Evolutionary conservation across 345 rosid species (phyloP).

Genomic region (Eucalyptus melliodora): DNA sequence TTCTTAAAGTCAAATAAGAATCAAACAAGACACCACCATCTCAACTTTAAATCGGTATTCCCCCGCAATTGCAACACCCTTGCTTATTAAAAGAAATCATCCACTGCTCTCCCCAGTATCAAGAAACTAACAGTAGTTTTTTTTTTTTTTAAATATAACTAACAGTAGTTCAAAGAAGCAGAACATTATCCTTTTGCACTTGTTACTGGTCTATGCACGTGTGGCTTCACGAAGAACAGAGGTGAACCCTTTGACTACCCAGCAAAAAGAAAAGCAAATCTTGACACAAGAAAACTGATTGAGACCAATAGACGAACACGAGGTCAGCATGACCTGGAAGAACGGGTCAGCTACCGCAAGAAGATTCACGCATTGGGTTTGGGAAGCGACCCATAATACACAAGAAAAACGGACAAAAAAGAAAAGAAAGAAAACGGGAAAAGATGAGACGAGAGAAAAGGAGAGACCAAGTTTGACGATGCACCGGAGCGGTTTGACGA

Average conservation of each 20-base stretch:
- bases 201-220: not conserved
- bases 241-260: not conserved
- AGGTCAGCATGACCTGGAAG: not conserved
- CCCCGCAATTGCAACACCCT: not conserved
- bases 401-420: not conserved
- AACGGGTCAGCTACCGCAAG: not conserved
- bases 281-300: not conserved
- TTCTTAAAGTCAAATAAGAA: not conserved
- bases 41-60: not conserved
- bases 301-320: not conserved
- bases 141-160: no score
- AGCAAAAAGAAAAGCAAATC: not conserved
- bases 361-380: not conserved
- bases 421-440: not conserved
- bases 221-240: not conserved
- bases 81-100: not conserved
- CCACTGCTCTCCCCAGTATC: not conserved
- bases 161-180: not conserved
- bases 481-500: slow-evolving; percentile 55
- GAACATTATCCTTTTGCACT: not conserved
- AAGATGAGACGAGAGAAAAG: not conserved
- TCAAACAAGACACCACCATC: not conserved
- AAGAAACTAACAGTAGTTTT: not conserved
- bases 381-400: not conserved
- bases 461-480: slow-evolving; percentile 81